Percentiles rank a stretch among this genome's conserved stretches.
These are phyloP conservation scores for Tulasnella sp. DNA, from an alignment of 768 basidiomycete genomes.

Conservation along the genomic window DNA sequence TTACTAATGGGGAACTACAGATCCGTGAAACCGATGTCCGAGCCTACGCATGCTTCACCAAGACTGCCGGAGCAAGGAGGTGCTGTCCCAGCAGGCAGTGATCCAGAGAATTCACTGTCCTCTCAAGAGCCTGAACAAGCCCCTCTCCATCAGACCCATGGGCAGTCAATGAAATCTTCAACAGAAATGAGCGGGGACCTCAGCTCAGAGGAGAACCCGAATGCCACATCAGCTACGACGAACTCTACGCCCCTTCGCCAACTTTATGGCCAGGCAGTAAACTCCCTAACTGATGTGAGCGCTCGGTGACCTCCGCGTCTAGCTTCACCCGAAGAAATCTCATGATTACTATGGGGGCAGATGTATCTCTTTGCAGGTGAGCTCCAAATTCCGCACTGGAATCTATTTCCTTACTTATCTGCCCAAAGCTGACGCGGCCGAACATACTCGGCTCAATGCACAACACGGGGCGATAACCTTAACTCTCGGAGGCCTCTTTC, in stretches of 20 bases:
- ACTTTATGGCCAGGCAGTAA: not conserved
- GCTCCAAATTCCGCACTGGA: not conserved
- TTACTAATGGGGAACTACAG: not conserved
- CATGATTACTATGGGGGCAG: not conserved
- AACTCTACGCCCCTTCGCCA: not conserved
- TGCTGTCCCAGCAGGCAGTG: not conserved
- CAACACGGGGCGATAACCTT: constrained; percentile 11
- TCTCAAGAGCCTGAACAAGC: not conserved
- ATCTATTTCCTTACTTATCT: not conserved
- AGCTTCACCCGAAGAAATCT: not conserved
- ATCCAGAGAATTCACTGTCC: not conserved
- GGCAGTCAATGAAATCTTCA: not conserved
- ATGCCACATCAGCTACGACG: not conserved
- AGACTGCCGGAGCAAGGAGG: not conserved
- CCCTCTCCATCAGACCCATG: not conserved
- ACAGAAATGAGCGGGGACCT: not conserved
- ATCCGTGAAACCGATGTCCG: not conserved
- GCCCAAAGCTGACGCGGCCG: not conserved
- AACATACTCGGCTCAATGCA: constrained; percentile 12
- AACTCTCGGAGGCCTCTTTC: not conserved
- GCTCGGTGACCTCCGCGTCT: not conserved
- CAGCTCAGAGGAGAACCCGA: not conserved
- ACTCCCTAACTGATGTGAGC: not conserved
- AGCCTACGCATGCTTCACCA: not conserved
- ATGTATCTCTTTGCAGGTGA: not conserved